Base-by-base conservation (phyloP, 2,329 filamentous ascomycete species). In the Arthrobotrys sinensis region DNA sequence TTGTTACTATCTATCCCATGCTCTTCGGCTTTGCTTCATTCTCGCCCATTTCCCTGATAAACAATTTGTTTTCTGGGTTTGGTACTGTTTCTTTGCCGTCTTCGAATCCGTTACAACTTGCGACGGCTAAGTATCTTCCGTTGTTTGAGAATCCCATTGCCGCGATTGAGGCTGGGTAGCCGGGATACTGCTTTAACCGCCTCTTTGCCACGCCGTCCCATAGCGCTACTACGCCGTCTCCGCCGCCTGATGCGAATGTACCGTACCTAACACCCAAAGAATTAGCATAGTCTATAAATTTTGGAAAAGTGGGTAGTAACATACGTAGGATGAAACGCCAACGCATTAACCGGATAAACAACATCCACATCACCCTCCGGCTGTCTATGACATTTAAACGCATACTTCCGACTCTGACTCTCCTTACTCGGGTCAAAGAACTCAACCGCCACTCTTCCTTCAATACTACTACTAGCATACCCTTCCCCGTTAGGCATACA, bases 401-500 rank as follows among this genome's bases (percentile, higher is more conserved):
- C 96, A 84, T 98, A 99, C 85, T 97, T 98, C 81, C 94, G 90
- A 45, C 92, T 91, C 85, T 98, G 94, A 3, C 92, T 94, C 84
- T 95, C 92, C 48, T 90, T 87, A 4, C 90, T 93, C 14, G 96
- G 93, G 83, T 98, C 96, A 84, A 99, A 98, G 93, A 94, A 98
- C 85, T 99, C 96, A 0, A 99, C 96, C 0, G 94, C 95, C 1
- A 99, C 94, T 81, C 96, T 91, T 3, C 96, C 96, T 84, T 99
- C 96, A 82, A 99, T 99, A 82, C 91, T 94, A 75, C 90, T 93
- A 0, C 92, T 95, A 8, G 95, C 94, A 84, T 98, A 99, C 4
- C 96, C 96, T 10, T 92, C 92, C 81, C 97, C 96, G 82, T 96
- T 94, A 12, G 96, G 95, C 96, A 99, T 98, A 84, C 95, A 97